Evolutionary conservation across 1,284 basidiomycete genomes (phyloP).

Genomic region (Vanrija pseudolonga): DNA sequence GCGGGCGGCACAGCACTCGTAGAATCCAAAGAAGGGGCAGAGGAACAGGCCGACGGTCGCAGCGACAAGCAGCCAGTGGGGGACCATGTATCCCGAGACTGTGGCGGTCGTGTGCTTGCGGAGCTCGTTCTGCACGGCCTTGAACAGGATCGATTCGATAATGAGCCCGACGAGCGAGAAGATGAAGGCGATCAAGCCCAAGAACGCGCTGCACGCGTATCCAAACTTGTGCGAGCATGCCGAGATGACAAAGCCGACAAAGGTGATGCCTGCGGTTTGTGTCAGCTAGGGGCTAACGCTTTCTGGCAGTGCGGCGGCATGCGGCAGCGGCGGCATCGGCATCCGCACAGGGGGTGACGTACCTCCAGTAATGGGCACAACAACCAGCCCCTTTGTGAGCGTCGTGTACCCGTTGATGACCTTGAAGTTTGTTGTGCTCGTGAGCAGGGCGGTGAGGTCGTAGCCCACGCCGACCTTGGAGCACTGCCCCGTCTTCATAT

Average conservation of each 20-base stretch:
- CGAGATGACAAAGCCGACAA: too few species aligned
- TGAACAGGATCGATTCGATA: neutral
- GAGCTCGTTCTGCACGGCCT: neutral
- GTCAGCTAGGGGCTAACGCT: too few species aligned
- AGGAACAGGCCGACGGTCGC: neutral
- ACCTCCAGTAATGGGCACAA: too few species aligned
- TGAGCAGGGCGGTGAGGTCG: constrained; percentile 26
- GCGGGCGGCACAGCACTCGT: neutral
- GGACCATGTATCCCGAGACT: neutral
- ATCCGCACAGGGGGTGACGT: too few species aligned
- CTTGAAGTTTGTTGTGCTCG: neutral
- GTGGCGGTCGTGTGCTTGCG: neutral
- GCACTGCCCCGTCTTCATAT: too few species aligned
- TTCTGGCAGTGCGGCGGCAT: too few species aligned
- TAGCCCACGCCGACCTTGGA: too few species aligned
- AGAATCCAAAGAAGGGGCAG: neutral
- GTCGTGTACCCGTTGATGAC: constrained; percentile 30
- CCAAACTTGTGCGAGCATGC: too few species aligned
- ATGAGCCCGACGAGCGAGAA: neutral
- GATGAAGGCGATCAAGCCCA: neutral
- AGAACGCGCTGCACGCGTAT: neutral
- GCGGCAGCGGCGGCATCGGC: too few species aligned
- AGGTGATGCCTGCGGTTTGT: too few species aligned
- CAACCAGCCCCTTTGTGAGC: neutral
- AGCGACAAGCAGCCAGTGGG: neutral